Evolutionary conservation across 139 green algal genomes (phyloP), one percentile per base, ranked within the genome.

Genomic region (Picochlorum sp.): DNA sequence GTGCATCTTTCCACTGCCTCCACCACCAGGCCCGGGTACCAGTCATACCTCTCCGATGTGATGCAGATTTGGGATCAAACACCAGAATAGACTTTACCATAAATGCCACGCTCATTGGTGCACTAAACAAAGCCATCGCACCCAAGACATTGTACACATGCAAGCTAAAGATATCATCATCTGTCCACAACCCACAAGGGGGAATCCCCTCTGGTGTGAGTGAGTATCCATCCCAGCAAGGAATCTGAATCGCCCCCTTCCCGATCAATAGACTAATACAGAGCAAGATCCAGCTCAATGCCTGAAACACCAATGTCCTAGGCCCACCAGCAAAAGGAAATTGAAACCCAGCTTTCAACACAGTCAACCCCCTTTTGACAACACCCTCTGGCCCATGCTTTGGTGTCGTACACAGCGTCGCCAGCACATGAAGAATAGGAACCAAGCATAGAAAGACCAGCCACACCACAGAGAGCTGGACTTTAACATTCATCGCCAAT

Each of bases 261-360:
- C 47, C 47, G 6, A 54, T 20, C 51, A 59, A 32, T 15, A 32
- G 0, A 16, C 21, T 38, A 37, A 13, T 56, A 26, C 11, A 23
- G 0, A 37, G 30, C 15, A 62, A 69, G 11, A 78, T 76, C 68
- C 67, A 74, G 16, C 69, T 56, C 4, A 84, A 56, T 2, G 62
- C 18, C 47, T 84, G 76, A 37, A 85, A 81, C 26, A 84, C 79
- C 20, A 79, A 56, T 24, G 78, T 77, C 16, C 76, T 59, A 3
- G 45, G 49, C 7, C 78, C 78, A 32, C 51, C 51, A 16, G 47
- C 47, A 26, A 54, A 54, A 20, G 47, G 47, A 54, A 54, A 54
- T 21, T 26, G n/a, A 20, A 54, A 21, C 47, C 18, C 47, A 54
- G 34, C 34, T 13, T 13, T 41, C 34, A 41, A 9, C 8, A 41